These are phyloP conservation scores for Podila epicladia DNA, from an alignment of 192 early-diverging fungal species.

Conservation along the genomic window DNA sequence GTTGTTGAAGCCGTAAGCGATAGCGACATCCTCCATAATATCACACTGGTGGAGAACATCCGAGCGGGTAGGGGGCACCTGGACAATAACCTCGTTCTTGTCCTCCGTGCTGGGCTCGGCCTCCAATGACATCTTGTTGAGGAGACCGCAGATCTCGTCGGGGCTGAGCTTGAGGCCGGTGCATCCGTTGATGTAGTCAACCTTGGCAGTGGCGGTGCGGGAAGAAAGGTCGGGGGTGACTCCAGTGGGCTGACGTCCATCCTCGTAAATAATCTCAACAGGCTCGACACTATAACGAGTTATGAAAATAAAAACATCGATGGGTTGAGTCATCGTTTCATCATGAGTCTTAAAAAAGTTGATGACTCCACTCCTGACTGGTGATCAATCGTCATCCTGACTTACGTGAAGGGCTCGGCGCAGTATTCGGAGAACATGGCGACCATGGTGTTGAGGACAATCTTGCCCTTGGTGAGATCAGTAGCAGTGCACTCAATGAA, in stretches of 20 bases:
- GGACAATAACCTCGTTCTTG: conserved; percentile 72
- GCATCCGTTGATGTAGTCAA: conserved; percentile 90
- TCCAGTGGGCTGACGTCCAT: conserved; percentile 63
- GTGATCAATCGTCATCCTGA: conserved; percentile 2
- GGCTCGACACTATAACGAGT: conserved; percentile 79
- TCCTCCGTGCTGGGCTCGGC: conserved; percentile 64
- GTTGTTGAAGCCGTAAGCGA: conserved; percentile 97
- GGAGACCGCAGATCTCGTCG: conserved; percentile 76
- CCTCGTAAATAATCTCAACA: conserved; percentile 88
- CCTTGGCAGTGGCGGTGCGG: conserved; percentile 75
- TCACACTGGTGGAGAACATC: conserved; percentile 98
- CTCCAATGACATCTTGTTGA: conserved; percentile 90
- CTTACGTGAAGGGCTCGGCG: conserved; percentile 88
- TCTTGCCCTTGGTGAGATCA: conserved; percentile 93
- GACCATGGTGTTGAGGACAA: conserved; percentile 93
- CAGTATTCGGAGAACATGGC: conserved; percentile 98
- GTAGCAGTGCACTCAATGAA: conserved; percentile 99
- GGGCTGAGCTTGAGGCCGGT: conserved; percentile 77
- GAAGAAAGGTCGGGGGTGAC: conserved; percentile 80
- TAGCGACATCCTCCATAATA: conserved; percentile 97
- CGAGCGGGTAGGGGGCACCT: conserved; percentile 88
- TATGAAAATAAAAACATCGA: neutral
- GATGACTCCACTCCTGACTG: too few species aligned
- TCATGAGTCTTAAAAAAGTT: neutral
- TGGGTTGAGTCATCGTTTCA: neutral